These are phyloP conservation scores for Mycosphaerelloides madeirae DNA, from an alignment of 2,329 filamentous ascomycete genomes.

Conservation along the genomic window DNA sequence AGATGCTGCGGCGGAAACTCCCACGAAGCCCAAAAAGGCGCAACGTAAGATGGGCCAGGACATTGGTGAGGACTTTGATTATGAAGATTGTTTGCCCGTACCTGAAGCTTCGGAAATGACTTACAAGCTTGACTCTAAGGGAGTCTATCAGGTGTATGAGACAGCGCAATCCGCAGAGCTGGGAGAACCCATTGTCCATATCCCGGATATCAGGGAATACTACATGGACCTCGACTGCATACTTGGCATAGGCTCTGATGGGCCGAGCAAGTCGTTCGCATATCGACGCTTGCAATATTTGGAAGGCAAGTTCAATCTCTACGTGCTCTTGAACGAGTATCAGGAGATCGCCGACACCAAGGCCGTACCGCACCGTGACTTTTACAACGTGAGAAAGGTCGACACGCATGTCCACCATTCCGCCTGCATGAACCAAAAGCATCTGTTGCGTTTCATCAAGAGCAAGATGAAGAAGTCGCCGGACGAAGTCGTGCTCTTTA, in stretches of 20 bases:
- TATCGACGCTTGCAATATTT: slow-evolving; percentile 92
- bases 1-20: slow-evolving; percentile 8
- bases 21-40: slow-evolving; percentile 39
- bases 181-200: slow-evolving; percentile 66
- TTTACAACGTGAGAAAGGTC: slow-evolving; percentile 98
- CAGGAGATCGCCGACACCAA: slow-evolving; percentile 98
- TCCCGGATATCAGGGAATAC: slow-evolving; percentile 91
- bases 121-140: slow-evolving; percentile 73
- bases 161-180: slow-evolving; percentile 57
- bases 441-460: slow-evolving; percentile 96
- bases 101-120: slow-evolving; percentile 66
- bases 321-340: slow-evolving; percentile 89
- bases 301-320: slow-evolving; percentile 95
- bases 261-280: slow-evolving; percentile 93
- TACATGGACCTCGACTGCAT: slow-evolving; percentile 92
- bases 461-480: slow-evolving; percentile 99
- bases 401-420: slow-evolving; percentile 99
- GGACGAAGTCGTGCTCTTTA: slow-evolving; percentile 85
- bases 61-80: slow-evolving; percentile 86
- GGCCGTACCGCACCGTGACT: slow-evolving; percentile 93
- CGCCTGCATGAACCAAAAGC: slow-evolving; percentile 99
- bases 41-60: slow-evolving; percentile 77
- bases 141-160: slow-evolving; percentile 91
- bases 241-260: slow-evolving; percentile 85
- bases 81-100: slow-evolving; percentile 71